Evolutionary conservation across 1,284 basidiomycete species (phyloP).

Genomic region (Xerocomus minutiporus): DNA sequence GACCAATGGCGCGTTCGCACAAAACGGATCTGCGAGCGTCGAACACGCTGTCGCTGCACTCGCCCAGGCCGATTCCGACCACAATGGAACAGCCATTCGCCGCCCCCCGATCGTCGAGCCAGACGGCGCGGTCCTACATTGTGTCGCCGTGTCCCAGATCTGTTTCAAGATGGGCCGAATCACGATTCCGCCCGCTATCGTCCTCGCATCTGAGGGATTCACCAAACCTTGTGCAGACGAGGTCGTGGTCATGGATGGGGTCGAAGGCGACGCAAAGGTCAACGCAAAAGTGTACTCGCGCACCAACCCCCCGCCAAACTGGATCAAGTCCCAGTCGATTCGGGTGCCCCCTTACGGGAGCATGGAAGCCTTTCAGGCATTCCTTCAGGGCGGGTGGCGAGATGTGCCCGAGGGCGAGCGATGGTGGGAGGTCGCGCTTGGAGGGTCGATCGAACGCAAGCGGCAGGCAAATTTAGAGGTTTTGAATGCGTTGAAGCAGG

Average conservation of each 20-base stretch:
- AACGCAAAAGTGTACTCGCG: constrained; percentile 34
- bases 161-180: constrained; percentile 76
- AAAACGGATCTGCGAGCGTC: constrained; percentile 15
- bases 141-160: constrained; percentile 61
- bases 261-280: not conserved
- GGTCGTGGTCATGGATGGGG: not conserved
- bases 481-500: constrained; percentile 40
- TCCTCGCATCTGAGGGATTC: constrained; percentile 54
- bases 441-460: constrained; percentile 45
- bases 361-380: constrained; percentile 38
- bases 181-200: constrained; percentile 67
- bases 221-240: constrained; percentile 27
- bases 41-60: constrained; percentile 35
- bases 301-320: constrained; percentile 51
- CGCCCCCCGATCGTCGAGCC: constrained; percentile 37
- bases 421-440: constrained; percentile 63
- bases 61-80: constrained; percentile 23
- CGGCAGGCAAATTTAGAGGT: constrained; percentile 40
- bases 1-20: not conserved
- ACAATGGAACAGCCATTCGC: constrained; percentile 6
- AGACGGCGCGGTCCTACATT: constrained; percentile 62
- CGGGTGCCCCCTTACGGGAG: constrained; percentile 38
- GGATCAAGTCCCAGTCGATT: constrained; percentile 40
- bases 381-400: constrained; percentile 55
- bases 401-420: constrained; percentile 47